These are phyloP conservation scores for Echeveria elegans DNA, from an alignment of 164 flowering plant species.

Conservation along the genomic window DNA sequence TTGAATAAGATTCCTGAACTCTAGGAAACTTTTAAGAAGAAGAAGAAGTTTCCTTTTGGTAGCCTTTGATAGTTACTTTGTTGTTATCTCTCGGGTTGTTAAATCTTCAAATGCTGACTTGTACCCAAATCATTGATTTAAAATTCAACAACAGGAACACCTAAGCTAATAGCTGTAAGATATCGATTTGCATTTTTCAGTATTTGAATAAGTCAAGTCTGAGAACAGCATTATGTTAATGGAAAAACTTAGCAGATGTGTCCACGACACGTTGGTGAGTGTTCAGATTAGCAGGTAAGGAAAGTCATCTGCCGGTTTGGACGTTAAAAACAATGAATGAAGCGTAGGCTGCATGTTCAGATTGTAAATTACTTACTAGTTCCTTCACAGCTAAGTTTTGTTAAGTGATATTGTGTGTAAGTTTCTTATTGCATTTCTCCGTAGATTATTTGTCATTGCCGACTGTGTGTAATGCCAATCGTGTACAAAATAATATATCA, in stretches of 20 bases:
- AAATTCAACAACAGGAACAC: not conserved
- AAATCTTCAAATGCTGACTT: not conserved
- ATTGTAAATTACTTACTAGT: not conserved
- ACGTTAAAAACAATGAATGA: not conserved
- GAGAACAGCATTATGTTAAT: not conserved
- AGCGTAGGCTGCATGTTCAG: conserved; percentile 1
- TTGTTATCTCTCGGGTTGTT: not conserved
- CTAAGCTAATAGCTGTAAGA: not conserved
- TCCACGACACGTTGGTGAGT: not conserved
- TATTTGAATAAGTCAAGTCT: not conserved
- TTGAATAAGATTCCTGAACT: not conserved
- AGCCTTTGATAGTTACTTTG: not conserved
- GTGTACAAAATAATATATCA: not conserved
- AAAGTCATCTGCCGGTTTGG: conserved; percentile 4
- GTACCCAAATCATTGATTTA: not conserved
- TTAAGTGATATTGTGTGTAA: not conserved
- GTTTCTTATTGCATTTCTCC: not conserved
- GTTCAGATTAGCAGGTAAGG: not conserved
- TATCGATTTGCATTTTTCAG: not conserved
- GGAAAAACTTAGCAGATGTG: not conserved
- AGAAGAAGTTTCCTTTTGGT: not conserved
- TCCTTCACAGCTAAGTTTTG: not conserved
- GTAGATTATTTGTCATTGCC: not conserved
- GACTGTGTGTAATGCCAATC: not conserved
- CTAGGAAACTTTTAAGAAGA: not conserved